A percentile compares a stretch with the other conserved stretches of the same genome.
Conservation (phyloP, 106 monocot genomes). For the Allium sativum region DNA sequence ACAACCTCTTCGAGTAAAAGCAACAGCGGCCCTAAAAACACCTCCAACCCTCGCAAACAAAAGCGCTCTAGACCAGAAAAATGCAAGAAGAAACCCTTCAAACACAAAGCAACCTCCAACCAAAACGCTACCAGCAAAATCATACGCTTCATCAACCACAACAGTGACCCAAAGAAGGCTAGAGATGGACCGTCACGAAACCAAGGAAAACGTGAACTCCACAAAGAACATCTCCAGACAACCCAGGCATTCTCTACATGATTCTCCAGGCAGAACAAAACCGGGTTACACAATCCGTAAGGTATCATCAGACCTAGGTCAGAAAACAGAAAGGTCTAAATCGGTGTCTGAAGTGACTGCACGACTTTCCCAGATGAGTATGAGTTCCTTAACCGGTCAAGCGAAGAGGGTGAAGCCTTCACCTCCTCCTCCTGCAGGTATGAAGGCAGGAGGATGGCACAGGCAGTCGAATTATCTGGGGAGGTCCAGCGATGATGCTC, state of each 20-base stretch:
- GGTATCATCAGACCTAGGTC: slow-evolving; percentile 1
- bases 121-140: slow-evolving; percentile 32
- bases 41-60: slow-evolving; percentile 42
- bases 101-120: slow-evolving; percentile 22
- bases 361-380: slow-evolving; percentile 30
- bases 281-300: slow-evolving; percentile 28
- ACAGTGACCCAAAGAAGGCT: slow-evolving; percentile 68
- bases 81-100: slow-evolving; percentile 42
- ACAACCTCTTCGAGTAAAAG: slow-evolving; percentile 37
- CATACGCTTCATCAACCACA: slow-evolving; percentile 22
- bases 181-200: slow-evolving; percentile 40
- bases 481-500: slow-evolving; percentile 19
- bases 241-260: slow-evolving; percentile 21
- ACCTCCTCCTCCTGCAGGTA: slow-evolving; percentile 1
- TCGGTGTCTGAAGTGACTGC: slow-evolving; percentile 25
- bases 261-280: slow-evolving; percentile 41
- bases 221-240: slow-evolving; percentile 38
- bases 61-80: slow-evolving; percentile 18
- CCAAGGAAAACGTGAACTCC: slow-evolving; percentile 29
- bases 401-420: not conserved
- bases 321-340: slow-evolving; percentile 2
- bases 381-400: slow-evolving; percentile 20
- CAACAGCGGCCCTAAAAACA: slow-evolving; percentile 15
- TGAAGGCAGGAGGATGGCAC: slow-evolving; percentile 74
- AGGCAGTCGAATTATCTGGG: slow-evolving; percentile 15